phyloP scores from a whole-genome alignment of 768 basidiomycete species.

The Suillus plorans region DNA sequence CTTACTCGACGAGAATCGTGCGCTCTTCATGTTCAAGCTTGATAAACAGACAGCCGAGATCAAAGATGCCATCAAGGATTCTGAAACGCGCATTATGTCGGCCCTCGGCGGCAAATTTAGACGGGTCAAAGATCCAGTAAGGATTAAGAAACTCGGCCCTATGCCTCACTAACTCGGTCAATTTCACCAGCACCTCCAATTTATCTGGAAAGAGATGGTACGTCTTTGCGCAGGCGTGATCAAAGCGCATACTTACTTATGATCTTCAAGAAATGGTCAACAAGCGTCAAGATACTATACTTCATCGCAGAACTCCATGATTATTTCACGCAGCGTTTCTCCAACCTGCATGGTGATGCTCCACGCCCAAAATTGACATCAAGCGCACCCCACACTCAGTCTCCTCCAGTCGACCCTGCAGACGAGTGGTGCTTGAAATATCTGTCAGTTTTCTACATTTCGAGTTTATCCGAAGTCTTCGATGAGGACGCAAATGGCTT shows the following conservation, averaged over 20 bases:
- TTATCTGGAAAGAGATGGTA: constrained; percentile 56
- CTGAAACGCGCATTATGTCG: neutral
- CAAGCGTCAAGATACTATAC: constrained; percentile 50
- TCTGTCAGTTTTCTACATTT: constrained; percentile 14
- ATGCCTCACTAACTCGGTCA: neutral
- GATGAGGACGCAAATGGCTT: constrained; percentile 43
- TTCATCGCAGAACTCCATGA: constrained; percentile 46
- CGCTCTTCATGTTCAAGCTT: neutral
- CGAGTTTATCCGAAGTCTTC: constrained; percentile 37
- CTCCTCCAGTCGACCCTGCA: neutral
- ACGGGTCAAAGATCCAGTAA: neutral
- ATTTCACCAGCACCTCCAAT: constrained; percentile 41
- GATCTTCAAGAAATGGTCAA: constrained; percentile 45
- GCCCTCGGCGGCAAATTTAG: neutral
- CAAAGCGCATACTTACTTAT: neutral
- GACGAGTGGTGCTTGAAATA: constrained; percentile 4
- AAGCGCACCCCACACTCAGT: neutral
- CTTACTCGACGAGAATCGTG: neutral
- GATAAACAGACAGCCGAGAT: neutral
- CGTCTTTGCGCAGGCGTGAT: constrained; percentile 4
- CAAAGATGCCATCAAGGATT: neutral
- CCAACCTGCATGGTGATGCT: neutral
- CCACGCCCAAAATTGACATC: too few species aligned
- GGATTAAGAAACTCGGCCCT: neutral
- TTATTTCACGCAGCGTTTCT: constrained; percentile 28